Conservation (phyloP, 805 yeast genomes). For the Tetrapisispora namnaoensis region DNA sequence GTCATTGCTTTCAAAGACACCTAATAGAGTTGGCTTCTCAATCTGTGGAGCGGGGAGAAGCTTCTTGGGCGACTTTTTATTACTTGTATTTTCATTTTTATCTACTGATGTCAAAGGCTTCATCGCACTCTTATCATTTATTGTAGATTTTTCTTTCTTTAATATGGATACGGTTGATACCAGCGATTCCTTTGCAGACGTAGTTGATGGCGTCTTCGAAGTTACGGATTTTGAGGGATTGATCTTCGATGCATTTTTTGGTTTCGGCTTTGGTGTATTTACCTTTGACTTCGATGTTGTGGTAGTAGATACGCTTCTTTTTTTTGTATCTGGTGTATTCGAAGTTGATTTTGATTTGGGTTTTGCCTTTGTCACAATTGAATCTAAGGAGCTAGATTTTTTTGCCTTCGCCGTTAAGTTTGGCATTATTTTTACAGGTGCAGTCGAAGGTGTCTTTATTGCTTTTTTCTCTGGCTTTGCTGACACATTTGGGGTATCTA, state of each 20-base stretch:
- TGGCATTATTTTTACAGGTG: not conserved
- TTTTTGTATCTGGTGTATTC: not conserved
- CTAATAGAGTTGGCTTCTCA: constrained; percentile 18
- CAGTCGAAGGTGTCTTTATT: not conserved
- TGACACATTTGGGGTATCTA: not conserved
- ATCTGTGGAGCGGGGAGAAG: constrained; percentile 17
- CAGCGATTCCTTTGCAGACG: not conserved
- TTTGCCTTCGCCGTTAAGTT: not conserved
- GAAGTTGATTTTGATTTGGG: not conserved
- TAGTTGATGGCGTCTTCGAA: not conserved
- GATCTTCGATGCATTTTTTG: not conserved
- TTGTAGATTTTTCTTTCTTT: not conserved
- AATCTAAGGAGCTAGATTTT: constrained; percentile 3
- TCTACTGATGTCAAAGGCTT: not conserved
- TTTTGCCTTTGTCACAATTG: not conserved
- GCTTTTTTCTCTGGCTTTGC: not conserved
- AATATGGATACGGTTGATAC: not conserved
- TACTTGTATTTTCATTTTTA: not conserved
- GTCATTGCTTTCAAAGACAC: constrained; percentile 11
- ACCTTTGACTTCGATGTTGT: not conserved
- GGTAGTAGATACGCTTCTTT: not conserved
- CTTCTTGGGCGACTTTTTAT: constrained; percentile 12
- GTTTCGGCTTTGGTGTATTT: not conserved
- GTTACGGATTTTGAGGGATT: not conserved
- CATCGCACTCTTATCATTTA: not conserved